Evolutionary conservation across 495 filamentous ascomycete genomes (phyloP).

Genomic region (Hypomontagnella submonticulosa): DNA sequence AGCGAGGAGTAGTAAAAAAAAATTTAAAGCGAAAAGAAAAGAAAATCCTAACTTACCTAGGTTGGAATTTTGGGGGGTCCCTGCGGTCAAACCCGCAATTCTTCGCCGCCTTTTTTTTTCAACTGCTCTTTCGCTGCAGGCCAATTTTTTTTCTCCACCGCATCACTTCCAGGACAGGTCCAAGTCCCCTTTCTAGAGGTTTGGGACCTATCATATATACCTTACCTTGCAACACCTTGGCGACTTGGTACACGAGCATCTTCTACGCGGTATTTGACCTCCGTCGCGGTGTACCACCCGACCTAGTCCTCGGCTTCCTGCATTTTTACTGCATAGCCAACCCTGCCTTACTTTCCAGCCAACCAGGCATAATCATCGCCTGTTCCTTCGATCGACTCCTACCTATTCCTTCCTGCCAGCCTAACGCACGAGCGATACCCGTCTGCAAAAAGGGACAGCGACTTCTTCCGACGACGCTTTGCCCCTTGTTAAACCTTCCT

Average conservation of each 20-base stretch:
- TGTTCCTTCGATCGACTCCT: slow-evolving; percentile 35
- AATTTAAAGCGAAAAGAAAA: slow-evolving; percentile 10
- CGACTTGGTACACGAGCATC: slow-evolving; percentile 33
- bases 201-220: slow-evolving; percentile 47
- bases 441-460: slow-evolving; percentile 17
- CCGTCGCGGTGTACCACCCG: slow-evolving; percentile 36
- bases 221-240: slow-evolving; percentile 27
- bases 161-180: slow-evolving; percentile 39
- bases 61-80: slow-evolving; percentile 42
- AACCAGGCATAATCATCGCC: slow-evolving; percentile 40
- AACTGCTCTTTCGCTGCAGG: slow-evolving; percentile 37
- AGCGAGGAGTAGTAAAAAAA: slow-evolving; percentile 18
- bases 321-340: slow-evolving; percentile 48
- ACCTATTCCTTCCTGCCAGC: slow-evolving; percentile 24
- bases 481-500: slow-evolving; percentile 15
- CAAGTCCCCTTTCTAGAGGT: slow-evolving; percentile 44
- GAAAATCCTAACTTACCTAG: slow-evolving; percentile 42
- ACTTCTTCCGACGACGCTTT: slow-evolving; percentile 31
- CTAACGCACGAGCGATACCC: slow-evolving; percentile 20
- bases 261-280: slow-evolving; percentile 28
- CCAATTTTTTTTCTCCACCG: slow-evolving; percentile 43
- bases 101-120: slow-evolving; percentile 45
- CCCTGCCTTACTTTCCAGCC: slow-evolving; percentile 47
- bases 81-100: slow-evolving; percentile 46
- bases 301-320: slow-evolving; percentile 45